phyloP scores from a whole-genome alignment of 1,284 basidiomycete genomes.

The Microbotryum silenes-acaulis region DNA sequence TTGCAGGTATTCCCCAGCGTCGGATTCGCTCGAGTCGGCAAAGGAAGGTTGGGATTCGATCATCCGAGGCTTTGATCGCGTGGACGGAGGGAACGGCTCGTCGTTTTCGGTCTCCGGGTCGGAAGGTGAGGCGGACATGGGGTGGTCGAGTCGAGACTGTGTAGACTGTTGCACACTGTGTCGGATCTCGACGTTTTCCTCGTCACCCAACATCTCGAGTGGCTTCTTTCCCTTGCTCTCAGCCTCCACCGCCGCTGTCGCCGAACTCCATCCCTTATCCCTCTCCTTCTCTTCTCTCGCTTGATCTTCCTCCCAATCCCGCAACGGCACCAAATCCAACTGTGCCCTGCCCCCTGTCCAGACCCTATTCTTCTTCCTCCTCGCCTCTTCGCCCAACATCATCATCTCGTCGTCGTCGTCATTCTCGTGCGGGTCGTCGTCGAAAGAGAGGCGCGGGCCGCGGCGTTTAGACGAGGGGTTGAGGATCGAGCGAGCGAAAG shows the following conservation, averaged over 20 bases:
- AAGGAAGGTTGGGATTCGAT: background rate
- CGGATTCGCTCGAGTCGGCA: background rate
- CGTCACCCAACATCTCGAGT: background rate
- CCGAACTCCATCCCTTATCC: background rate
- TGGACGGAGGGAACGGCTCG: background rate
- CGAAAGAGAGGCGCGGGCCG: conserved; percentile 5
- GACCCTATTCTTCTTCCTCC: conserved; percentile 4
- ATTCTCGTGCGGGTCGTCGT: conserved; percentile 1
- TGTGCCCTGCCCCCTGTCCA: background rate
- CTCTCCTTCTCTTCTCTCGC: background rate
- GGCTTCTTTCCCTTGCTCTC: background rate
- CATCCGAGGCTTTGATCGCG: background rate
- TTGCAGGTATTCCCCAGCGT: background rate
- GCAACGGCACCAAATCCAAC: background rate
- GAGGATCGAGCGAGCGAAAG: conserved; percentile 1
- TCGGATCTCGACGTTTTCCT: background rate
- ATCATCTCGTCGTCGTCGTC: conserved; percentile 1
- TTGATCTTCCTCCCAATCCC: conserved; percentile 1
- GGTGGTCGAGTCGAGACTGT: background rate
- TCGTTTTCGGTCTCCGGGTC: background rate
- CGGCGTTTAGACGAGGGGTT: background rate
- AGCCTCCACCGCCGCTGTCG: background rate
- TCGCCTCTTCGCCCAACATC: background rate
- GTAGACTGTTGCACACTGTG: background rate
- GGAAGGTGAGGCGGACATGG: background rate